Evolutionary conservation across 176 grass and related monocot genomes (phyloP).

Genomic region (Pontederia paniculata): DNA sequence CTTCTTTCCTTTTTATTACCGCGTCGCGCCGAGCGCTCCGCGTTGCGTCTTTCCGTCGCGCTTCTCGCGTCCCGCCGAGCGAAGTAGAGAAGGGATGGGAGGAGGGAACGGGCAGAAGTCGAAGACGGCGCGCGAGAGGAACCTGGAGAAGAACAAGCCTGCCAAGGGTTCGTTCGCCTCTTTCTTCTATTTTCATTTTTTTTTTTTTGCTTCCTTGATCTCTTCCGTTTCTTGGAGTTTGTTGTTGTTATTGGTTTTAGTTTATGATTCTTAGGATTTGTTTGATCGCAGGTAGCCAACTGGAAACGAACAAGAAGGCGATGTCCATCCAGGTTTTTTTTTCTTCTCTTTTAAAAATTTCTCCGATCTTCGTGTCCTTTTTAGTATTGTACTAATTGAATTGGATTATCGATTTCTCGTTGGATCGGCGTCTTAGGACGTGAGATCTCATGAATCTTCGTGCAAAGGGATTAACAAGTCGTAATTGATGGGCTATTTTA

Average conservation of each 20-base stretch:
- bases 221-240: no score
- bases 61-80: no score
- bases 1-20: no score
- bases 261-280: background rate
- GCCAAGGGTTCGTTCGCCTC: conserved; percentile 32
- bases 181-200: background rate
- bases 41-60: no score
- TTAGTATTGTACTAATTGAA: no score
- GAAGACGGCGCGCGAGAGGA: conserved; percentile 87
- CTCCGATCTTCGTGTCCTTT: no score
- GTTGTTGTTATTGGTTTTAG: background rate
- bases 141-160: conserved; percentile 64
- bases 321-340: conserved; percentile 70
- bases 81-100: conserved; percentile 39
- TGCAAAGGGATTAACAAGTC: no score
- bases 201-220: background rate
- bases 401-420: no score
- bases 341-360: background rate
- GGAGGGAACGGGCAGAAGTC: conserved; percentile 92
- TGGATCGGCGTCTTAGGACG: no score
- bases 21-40: no score
- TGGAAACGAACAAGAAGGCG: conserved; percentile 85
- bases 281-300: conserved; percentile 50
- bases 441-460: no score
- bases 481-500: no score